Percentiles rank a stretch among this genome's conserved stretches.
phyloP scores from a whole-genome alignment of 371 early-diverging fungal genomes.

The Parasitella parasitica region DNA sequence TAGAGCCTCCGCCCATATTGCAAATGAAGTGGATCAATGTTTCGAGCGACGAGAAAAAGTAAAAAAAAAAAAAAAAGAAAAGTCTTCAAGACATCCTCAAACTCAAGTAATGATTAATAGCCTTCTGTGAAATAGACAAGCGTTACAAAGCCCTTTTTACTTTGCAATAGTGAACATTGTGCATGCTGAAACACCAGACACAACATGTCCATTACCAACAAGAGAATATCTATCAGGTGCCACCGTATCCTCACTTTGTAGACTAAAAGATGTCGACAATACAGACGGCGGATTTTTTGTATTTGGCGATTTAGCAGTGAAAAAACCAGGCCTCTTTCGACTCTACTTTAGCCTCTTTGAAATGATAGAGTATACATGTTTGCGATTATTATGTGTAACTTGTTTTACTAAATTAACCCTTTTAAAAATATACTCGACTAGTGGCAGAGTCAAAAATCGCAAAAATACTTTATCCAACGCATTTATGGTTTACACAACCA shows the following conservation, averaged over 20 bases:
- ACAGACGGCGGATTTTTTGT: conserved; percentile 92
- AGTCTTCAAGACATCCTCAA: background rate
- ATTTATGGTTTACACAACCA: conserved; percentile 84
- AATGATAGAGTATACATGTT: conserved; percentile 59
- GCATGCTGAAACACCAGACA: conserved; percentile 10
- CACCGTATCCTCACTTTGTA: conserved; percentile 46
- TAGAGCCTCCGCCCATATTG: conserved; percentile 51
- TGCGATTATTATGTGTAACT: background rate
- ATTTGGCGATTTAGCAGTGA: conserved; percentile 91
- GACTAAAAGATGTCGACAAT: conserved; percentile 47
- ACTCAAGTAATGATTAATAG: background rate
- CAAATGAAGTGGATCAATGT: conserved; percentile 39
- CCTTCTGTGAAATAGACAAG: conserved; percentile 27
- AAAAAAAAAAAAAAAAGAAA: conserved; percentile 16
- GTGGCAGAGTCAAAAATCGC: conserved; percentile 34
- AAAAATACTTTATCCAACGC: conserved; percentile 53
- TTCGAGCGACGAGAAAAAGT: conserved; percentile 40
- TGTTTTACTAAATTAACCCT: background rate
- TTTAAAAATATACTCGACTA: conserved; percentile 1
- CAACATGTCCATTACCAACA: conserved; percentile 13
- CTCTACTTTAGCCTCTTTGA: conserved; percentile 90
- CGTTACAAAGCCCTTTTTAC: conserved; percentile 52
- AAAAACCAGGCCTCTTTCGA: conserved; percentile 84
- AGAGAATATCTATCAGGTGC: conserved; percentile 43
- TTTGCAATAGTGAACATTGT: conserved; percentile 44